A percentile compares a stretch with the other conserved stretches of the same genome.
Conservation (phyloP, 2,329 filamentous ascomycete species). For the Ophiosphaerella korrae region DNA sequence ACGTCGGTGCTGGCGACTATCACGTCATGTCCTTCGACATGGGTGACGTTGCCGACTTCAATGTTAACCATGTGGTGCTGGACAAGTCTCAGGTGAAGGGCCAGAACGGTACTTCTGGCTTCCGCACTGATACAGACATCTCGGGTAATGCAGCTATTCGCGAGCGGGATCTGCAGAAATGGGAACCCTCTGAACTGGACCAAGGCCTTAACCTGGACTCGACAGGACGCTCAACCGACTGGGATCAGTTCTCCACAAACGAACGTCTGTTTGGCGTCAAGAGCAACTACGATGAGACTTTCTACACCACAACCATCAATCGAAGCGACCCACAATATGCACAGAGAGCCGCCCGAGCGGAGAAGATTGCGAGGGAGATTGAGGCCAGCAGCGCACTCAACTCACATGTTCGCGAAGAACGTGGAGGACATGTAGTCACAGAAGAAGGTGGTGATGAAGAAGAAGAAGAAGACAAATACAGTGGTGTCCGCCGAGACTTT, state of each 20-base stretch:
- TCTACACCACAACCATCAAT: constrained; percentile 92
- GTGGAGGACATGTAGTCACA: constrained; percentile 68
- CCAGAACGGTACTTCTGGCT: constrained; percentile 64
- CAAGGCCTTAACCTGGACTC: constrained; percentile 75
- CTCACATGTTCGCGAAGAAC: constrained; percentile 87
- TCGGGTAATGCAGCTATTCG: constrained; percentile 72
- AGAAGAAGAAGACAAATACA: constrained; percentile 98
- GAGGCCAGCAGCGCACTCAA: constrained; percentile 76
- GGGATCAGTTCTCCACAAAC: constrained; percentile 96
- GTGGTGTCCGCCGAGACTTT: constrained; percentile 80
- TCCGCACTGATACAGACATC: constrained; percentile 88
- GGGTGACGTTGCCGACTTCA: constrained; percentile 64
- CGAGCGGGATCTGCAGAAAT: constrained; percentile 79
- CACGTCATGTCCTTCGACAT: constrained; percentile 65
- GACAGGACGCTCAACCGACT: constrained; percentile 53
- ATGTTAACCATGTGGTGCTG: constrained; percentile 59
- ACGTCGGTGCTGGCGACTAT: constrained; percentile 55
- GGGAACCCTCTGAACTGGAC: constrained; percentile 71
- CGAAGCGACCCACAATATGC: constrained; percentile 81
- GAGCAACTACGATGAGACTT: constrained; percentile 90
- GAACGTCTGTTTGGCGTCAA: constrained; percentile 84
- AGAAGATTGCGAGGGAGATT: constrained; percentile 86
- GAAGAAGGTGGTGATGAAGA: constrained; percentile 79
- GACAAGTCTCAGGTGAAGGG: constrained; percentile 57
- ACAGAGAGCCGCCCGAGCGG: constrained; percentile 74